These are phyloP conservation scores for Boletellus ananas DNA, from an alignment of 768 basidiomycete species.

Conservation along the genomic window DNA sequence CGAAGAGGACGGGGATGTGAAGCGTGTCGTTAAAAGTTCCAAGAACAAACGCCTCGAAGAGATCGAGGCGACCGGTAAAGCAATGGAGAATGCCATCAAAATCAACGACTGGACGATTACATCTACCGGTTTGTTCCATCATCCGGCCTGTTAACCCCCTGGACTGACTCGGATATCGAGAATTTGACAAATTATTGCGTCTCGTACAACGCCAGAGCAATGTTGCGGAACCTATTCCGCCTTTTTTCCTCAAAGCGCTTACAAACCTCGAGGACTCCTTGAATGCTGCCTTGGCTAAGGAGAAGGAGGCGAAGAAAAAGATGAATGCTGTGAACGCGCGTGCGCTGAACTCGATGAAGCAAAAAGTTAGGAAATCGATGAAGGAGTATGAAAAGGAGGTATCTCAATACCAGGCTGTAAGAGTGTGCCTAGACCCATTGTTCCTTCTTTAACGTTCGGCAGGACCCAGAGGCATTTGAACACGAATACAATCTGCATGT, in stretches of 20 bases:
- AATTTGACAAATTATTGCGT: constrained; percentile 93
- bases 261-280: constrained; percentile 72
- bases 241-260: constrained; percentile 78
- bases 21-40: constrained; percentile 72
- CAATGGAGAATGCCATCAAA: constrained; percentile 91
- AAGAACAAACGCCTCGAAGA: constrained; percentile 90
- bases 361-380: constrained; percentile 87
- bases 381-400: constrained; percentile 87
- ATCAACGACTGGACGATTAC: constrained; percentile 97
- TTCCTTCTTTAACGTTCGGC: constrained; percentile 1
- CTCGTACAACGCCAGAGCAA: constrained; percentile 88
- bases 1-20: constrained; percentile 70
- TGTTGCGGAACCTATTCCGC: constrained; percentile 79
- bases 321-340: constrained; percentile 93
- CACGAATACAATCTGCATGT: constrained; percentile 60
- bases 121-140: constrained; percentile 62
- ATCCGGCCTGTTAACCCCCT: background rate
- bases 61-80: constrained; percentile 89
- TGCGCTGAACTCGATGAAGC: constrained; percentile 95
- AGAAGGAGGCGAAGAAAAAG: constrained; percentile 92
- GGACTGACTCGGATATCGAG: constrained; percentile 40
- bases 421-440: constrained; percentile 15
- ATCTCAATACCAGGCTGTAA: constrained; percentile 73
- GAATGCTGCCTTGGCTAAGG: constrained; percentile 69
- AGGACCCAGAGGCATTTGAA: constrained; percentile 91